Evolutionary conservation across 352 stramenopile genomes (phyloP), one percentile per base, ranked within the genome.

Genomic region (Pythium volutum): DNA sequence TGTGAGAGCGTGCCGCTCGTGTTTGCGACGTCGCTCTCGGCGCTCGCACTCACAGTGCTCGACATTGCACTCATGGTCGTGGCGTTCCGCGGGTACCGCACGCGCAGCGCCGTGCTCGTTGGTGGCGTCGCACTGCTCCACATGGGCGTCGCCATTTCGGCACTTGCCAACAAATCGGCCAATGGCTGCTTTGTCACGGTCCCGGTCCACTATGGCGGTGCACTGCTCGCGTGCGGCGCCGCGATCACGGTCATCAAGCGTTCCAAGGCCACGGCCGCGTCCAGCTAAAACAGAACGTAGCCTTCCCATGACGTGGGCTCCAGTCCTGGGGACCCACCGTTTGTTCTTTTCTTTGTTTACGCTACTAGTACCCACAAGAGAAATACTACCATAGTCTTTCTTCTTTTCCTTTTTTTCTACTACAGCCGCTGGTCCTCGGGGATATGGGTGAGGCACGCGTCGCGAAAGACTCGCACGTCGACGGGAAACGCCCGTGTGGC

Each of bases 21-120:
- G 39, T 87, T 93, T 51, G 79, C 81, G 15, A 67, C 77, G 5
- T 78, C 81, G 27, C 52, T 93, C 29, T 89, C 80, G 11, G 87
- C 81, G 52, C 67, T 93, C 45, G 83, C 86, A 46, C 73, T 95
- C 47, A 91, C 83, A 41, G 63, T 87, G 20, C 60, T 92, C 55
- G 81, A 95, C 66, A 76, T 93, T 11, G 78, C 81, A 38, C 77
- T 95, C 52, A 93, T 93, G 83, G 69, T 93, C 66, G 55, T 95
- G 16, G 83, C 86, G 38, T 95, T 95, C 59, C 79, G 89, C 27
- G 82, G 81, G 26, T 95, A 89, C 66, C 83, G 86, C 59, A 87
- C 87, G 59, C 71, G 72, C 18, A 89, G 76, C 27, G 34, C 50
- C 29, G 23, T 84, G 36, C 60, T 70, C 20, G 65, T 91, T 22